Evolutionary conservation across 805 yeast genomes (phyloP), one percentile per base, ranked within the genome.

Genomic region (Danielia oregonensis): DNA sequence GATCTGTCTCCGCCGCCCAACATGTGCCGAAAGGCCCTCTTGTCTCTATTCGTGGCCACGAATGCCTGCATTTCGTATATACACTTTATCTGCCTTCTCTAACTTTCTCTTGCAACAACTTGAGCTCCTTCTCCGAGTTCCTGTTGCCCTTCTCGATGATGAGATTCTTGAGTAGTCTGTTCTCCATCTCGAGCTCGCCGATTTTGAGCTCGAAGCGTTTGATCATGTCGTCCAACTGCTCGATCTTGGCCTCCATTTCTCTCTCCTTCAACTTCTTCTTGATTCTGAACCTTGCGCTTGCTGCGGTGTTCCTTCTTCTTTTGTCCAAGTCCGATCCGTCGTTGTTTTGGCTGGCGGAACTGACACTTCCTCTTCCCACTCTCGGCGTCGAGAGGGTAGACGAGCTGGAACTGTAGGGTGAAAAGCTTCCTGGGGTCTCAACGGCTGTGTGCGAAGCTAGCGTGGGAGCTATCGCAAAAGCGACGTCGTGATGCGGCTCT

Each of bases 261-360:
- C 68, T 71, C 45, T 78, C 82, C 51, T 67, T 76, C 42, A 70
- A 49, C 52, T 78, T 78, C 66, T 78, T 78, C 57, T 79, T 79
- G 28, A 74, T 63, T 44, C 86, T 58, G 55, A 79, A 79, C 33
- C 83, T 58, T 0, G 85, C 85, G 29, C 78, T 70, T 0, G 86
- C 86, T 4, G 78, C 77, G 2, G 85, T 76, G 51, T 78, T 78
- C 42, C 82, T 62, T 37, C 74, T 62, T 42, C 79, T 65, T 49
- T 77, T 78, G 41, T 76, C 81, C 19, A 54, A 36, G 24, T 61
- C 67, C 9, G 13, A n/a, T 1, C 33, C 32, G 3, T 17, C 29
- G 6, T n/a, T 5, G 14, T 23, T 11, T 5, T 17, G 6, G 14
- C 10, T 10, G n/a, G 12, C 33, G 21, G 28, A 14, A 6, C 29